Evolutionary conservation across 129 eudicot genomes (phyloP), one percentile per base, ranked within the genome.

Genomic region (Flaveria robusta): DNA sequence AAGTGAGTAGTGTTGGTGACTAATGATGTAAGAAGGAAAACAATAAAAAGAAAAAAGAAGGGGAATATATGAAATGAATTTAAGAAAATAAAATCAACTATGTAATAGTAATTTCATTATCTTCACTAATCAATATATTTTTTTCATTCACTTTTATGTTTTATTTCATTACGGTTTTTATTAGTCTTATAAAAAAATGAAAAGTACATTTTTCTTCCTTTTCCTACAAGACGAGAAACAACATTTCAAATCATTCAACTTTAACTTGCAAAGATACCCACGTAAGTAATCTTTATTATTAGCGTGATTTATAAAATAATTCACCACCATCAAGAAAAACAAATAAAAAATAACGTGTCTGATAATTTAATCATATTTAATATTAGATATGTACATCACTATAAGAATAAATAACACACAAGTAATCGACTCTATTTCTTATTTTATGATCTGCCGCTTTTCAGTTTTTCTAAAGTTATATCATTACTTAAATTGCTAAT

Each of bases 221-320:
- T n/a, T 27, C 47, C 9, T 20, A 52, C 15, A 37, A 4, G 73
- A 66, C 80, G 52, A 66, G 13, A 56, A 51, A 22, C 80, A 76
- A 76, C 29, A 50, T 23, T 76, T 66, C 80, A 66, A 66, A 34
- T 64, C n/a, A 76, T 22, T 37, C 37, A 39, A 50, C 42, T 50
- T 76, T 66, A 64, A 66, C 66, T 65, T 29, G 55, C 72, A 66
- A 76, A 76, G 66, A 76, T 15, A 76, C 22, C 74, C 80, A 74
- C 80, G 72, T 67, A 68, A 75, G 41, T 76, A 22, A 34, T 76
- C 10, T 64, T 50, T 66, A 76, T 19, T 66, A 66, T 49, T 29
- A 66, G 29, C 74, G 72, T 66, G 80, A 19, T 16, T 34, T 19
- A 65, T 49, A 5, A 54, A 31, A 34, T 31, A 76, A 19, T 65